Conservation (phyloP, 768 basidiomycete species). For the Tremella fuciformis region DNA sequence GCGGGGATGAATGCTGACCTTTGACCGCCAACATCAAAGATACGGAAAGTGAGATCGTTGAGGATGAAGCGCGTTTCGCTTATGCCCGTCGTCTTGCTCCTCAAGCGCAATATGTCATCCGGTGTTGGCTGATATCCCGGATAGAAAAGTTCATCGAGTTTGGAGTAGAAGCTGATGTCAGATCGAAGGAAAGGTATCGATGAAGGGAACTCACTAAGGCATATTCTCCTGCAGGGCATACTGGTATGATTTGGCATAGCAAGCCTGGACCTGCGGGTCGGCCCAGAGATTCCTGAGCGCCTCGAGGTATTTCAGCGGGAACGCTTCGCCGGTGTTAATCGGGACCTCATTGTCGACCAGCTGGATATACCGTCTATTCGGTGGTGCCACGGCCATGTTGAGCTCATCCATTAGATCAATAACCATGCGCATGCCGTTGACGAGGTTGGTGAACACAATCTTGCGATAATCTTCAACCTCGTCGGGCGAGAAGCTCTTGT, state of each 20-base stretch:
- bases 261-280: constrained; percentile 69
- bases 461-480: constrained; percentile 83
- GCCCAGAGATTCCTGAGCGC: constrained; percentile 72
- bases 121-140: constrained; percentile 70
- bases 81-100: constrained; percentile 32
- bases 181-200: background rate
- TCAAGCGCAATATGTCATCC: constrained; percentile 76
- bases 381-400: constrained; percentile 68
- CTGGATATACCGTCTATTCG: constrained; percentile 61
- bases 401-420: constrained; percentile 88
- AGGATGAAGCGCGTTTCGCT: constrained; percentile 64
- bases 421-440: constrained; percentile 74
- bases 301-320: constrained; percentile 65
- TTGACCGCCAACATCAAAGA: constrained; percentile 87
- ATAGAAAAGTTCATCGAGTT: constrained; percentile 75
- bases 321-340: constrained; percentile 74
- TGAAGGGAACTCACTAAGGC: constrained; percentile 55
- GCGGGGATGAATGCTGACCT: constrained; percentile 58
- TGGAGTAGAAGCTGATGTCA: constrained; percentile 61
- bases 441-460: constrained; percentile 87
- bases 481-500: constrained; percentile 71
- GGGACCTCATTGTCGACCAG: constrained; percentile 68
- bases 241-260: constrained; percentile 81
- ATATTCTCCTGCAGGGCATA: constrained; percentile 82
- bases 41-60: constrained; percentile 54